A percentile compares a stretch with the other conserved stretches of the same genome.
These are phyloP conservation scores for Adansonia madagascariensis DNA, from an alignment of 441 rosid genomes.

Conservation along the genomic window DNA sequence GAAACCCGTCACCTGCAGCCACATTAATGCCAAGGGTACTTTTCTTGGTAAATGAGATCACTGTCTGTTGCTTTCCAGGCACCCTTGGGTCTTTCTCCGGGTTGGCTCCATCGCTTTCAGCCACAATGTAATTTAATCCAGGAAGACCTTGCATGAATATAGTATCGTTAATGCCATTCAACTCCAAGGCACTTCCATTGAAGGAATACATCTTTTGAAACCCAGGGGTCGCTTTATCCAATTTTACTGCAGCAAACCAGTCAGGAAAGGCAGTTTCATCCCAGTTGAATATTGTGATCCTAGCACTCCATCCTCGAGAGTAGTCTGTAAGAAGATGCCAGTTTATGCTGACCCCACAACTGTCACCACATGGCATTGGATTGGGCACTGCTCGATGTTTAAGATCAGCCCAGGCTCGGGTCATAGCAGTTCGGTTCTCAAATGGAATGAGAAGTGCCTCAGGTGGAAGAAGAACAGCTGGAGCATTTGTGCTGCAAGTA, in stretches of 20 bases:
- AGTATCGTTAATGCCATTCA: conserved; percentile 57
- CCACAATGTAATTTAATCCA: conserved; percentile 79
- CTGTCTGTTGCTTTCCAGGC: conserved; percentile 96
- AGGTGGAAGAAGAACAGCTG: conserved; percentile 79
- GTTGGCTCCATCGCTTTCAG: conserved; percentile 55
- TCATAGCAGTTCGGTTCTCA: conserved; percentile 66
- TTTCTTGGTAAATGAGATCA: conserved; percentile 86
- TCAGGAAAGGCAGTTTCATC: conserved; percentile 66
- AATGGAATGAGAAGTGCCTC: conserved; percentile 80
- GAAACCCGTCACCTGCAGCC: conserved; percentile 81
- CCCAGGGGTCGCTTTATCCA: conserved; percentile 68
- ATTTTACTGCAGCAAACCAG: conserved; percentile 83
- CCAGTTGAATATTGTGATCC: conserved; percentile 92
- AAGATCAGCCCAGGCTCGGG: conserved; percentile 66
- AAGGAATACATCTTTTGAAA: conserved; percentile 80
- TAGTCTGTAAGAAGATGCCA: conserved; percentile 86
- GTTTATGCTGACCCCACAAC: conserved; percentile 89
- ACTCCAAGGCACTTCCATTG: conserved; percentile 55
- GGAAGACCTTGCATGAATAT: conserved; percentile 75
- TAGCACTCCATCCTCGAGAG: conserved; percentile 77
- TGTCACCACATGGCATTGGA: conserved; percentile 85
- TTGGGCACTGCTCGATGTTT: conserved; percentile 61
- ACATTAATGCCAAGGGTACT: conserved; percentile 65
- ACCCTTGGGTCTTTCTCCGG: conserved; percentile 59
- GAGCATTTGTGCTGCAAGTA: conserved; percentile 67